Percentiles rank a stretch among this genome's conserved stretches.
Evolutionary conservation across 306 rosid species (phyloP).

Genomic region (Lablab purpureus): DNA sequence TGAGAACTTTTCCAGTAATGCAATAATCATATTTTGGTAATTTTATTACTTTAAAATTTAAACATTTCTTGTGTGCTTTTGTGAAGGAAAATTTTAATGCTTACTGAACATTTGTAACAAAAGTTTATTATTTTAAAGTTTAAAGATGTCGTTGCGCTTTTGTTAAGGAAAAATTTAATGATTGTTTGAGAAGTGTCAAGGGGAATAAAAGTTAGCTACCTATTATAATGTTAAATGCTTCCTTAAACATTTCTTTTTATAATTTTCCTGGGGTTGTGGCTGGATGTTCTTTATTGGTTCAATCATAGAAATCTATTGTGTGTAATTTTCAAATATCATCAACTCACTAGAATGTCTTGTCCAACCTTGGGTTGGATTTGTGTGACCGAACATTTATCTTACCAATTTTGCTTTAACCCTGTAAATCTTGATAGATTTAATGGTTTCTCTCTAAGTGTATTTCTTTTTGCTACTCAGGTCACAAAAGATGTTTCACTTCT

Average conservation of each 20-base stretch:
- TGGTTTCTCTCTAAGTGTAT: background rate
- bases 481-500: constrained; percentile 87
- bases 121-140: constrained; percentile 3
- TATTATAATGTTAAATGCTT: constrained; percentile 16
- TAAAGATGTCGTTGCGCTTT: constrained; percentile 2
- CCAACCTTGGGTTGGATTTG: constrained; percentile 25
- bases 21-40: constrained; percentile 25
- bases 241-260: background rate
- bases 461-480: constrained; percentile 65
- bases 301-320: constrained; percentile 23
- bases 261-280: constrained; percentile 25
- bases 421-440: constrained; percentile 26
- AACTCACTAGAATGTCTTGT: constrained; percentile 23
- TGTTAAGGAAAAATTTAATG: constrained; percentile 12
- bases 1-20: constrained; percentile 30
- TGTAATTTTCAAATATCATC: constrained; percentile 29
- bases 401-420: background rate
- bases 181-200: constrained; percentile 10
- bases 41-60: background rate
- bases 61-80: constrained; percentile 6
- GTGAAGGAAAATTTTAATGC: constrained; percentile 20
- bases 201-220: background rate
- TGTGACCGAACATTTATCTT: background rate
- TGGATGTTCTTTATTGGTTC: constrained; percentile 14
- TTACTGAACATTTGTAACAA: constrained; percentile 8